These are phyloP conservation scores for Fusarium buxicola DNA, from an alignment of 2,329 filamentous ascomycete genomes.

Conservation along the genomic window DNA sequence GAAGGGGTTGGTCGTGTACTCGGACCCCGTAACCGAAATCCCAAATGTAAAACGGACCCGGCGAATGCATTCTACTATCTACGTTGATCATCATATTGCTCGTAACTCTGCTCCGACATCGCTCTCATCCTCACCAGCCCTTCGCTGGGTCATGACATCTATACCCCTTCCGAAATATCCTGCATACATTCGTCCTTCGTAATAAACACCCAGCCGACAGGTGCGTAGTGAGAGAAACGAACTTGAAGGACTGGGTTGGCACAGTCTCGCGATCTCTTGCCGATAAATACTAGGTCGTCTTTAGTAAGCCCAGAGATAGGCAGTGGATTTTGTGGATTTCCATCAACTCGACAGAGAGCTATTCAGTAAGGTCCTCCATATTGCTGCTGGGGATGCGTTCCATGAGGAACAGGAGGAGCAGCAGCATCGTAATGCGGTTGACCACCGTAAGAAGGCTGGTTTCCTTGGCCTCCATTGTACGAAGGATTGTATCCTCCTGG, in stretches of 20 bases:
- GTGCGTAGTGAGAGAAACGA: constrained; percentile 25
- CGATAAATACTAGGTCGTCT: constrained; percentile 9
- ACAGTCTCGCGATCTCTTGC: constrained; percentile 31
- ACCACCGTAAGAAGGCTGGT: constrained; percentile 47
- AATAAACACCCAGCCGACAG: constrained; percentile 19
- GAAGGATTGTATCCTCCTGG: constrained; percentile 47
- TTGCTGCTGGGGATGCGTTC: constrained; percentile 50
- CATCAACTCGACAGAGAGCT: constrained; percentile 1
- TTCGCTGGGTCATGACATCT: constrained; percentile 26
- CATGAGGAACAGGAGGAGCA: constrained; percentile 46
- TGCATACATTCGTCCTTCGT: constrained; percentile 20
- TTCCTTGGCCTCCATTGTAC: constrained; percentile 44
- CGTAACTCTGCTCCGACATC: constrained; percentile 34
- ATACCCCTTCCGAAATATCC: constrained; percentile 28
- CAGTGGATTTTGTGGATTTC: constrained; percentile 12
- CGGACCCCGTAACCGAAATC: constrained; percentile 20
- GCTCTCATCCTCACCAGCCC: constrained; percentile 29
- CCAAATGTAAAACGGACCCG: constrained; percentile 29
- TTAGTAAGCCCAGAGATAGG: constrained; percentile 7
- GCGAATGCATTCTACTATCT: constrained; percentile 48
- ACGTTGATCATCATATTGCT: constrained; percentile 42
- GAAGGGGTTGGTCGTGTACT: constrained; percentile 19
- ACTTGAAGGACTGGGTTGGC: constrained; percentile 19
- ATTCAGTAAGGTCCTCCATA: constrained; percentile 43
- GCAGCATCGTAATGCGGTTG: constrained; percentile 45